phyloP scores from a whole-genome alignment of 345 rosid genomes.

The sweet orange (Citrus sinensis) region DVS_A1.0 CM039167.1:10328001-10328500 shows the following conservation, averaged over 20 bases:
- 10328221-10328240: neutral
- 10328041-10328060: neutral
- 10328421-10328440: neutral
- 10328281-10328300: neutral
- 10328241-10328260: neutral
- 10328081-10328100: neutral
- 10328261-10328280: neutral
- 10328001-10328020: accelerated
- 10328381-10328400: accelerated
- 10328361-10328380: neutral
- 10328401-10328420: neutral
- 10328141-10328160: no score
- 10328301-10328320: neutral
- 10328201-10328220: neutral
- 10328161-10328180: neutral
- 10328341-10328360: neutral
- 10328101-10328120: neutral
- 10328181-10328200: neutral
- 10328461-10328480: neutral
- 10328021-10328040: neutral
- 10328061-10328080: neutral
- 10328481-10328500: neutral
- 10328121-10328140: neutral
- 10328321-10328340: neutral
- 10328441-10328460: neutral